Evolutionary conservation across 768 basidiomycete species (phyloP).

Genomic region (Russula brevipes): DNA sequence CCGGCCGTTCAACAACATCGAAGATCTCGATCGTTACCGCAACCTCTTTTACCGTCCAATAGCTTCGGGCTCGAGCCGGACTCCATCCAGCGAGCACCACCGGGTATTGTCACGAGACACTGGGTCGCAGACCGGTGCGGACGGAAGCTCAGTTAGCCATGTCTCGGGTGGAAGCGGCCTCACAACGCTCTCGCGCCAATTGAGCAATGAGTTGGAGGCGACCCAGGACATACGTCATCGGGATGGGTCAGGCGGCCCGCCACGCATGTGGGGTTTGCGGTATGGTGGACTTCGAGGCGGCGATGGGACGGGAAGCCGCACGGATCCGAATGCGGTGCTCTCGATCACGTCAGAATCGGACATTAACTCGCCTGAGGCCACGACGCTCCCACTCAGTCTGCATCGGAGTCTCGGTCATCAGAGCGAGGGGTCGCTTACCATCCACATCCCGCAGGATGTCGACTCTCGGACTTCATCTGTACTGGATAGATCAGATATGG

Average conservation of each 20-base stretch:
- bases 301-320: constrained; percentile 4
- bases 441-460: constrained; percentile 36
- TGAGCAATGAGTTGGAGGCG: constrained; percentile 37
- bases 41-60: constrained; percentile 65
- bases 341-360: constrained; percentile 23
- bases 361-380: background rate
- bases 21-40: constrained; percentile 68
- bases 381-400: constrained; percentile 31
- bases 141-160: constrained; percentile 25
- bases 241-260: background rate
- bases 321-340: constrained; percentile 25
- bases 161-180: constrained; percentile 29
- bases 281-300: constrained; percentile 27
- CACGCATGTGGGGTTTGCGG: constrained; percentile 26
- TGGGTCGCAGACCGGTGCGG: constrained; percentile 28
- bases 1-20: constrained; percentile 51
- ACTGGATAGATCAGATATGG: constrained; percentile 28
- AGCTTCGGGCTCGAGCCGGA: constrained; percentile 10
- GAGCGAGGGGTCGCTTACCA: constrained; percentile 27
- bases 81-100: constrained; percentile 22
- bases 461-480: constrained; percentile 35
- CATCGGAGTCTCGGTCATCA: constrained; percentile 24
- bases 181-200: constrained; percentile 37
- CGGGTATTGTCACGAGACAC: constrained; percentile 21
- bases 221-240: constrained; percentile 16